Conservation (phyloP, 169 alveolate genomes). For the Babesia ovata region DNA sequence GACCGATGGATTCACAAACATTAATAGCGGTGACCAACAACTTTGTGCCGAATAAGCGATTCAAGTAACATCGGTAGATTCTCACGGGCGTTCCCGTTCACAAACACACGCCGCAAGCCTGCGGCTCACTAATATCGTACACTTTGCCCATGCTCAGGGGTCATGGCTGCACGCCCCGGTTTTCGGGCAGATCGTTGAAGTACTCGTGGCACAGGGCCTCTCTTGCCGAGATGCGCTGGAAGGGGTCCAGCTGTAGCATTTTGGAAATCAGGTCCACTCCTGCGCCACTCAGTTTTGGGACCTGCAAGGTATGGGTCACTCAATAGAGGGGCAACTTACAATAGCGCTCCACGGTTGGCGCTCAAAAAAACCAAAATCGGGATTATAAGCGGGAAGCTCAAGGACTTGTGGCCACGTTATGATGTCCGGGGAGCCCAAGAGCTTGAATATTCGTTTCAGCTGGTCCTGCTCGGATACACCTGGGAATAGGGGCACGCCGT, state of each 20-base stretch:
- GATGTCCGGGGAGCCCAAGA: conserved; percentile 94
- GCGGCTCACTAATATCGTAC: conserved; percentile 3
- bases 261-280: conserved; percentile 89
- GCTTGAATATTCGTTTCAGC: conserved; percentile 93
- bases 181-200: conserved; percentile 83
- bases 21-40: conserved; percentile 20
- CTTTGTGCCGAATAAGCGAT: conserved; percentile 19
- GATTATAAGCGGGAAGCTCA: conserved; percentile 92
- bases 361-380: conserved; percentile 73
- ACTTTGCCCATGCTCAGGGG: neutral
- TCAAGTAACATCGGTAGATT: neutral
- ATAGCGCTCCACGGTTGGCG: conserved; percentile 76
- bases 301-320: conserved; percentile 7
- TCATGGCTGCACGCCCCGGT: conserved; percentile 10
- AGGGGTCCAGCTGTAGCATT: conserved; percentile 93
- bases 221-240: conserved; percentile 93
- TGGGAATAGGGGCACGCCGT: conserved; percentile 96
- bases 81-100: too few relatives aligned
- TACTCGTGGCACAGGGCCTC: conserved; percentile 94
- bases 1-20: neutral
- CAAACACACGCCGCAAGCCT: too few relatives aligned
- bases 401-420: conserved; percentile 91
- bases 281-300: conserved; percentile 79
- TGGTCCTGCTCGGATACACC: conserved; percentile 97
- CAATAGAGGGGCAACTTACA: conserved; percentile 29